Evolutionary conservation across 1,284 basidiomycete species (phyloP).

Genomic region (Tranzscheliella williamsii): DNA sequence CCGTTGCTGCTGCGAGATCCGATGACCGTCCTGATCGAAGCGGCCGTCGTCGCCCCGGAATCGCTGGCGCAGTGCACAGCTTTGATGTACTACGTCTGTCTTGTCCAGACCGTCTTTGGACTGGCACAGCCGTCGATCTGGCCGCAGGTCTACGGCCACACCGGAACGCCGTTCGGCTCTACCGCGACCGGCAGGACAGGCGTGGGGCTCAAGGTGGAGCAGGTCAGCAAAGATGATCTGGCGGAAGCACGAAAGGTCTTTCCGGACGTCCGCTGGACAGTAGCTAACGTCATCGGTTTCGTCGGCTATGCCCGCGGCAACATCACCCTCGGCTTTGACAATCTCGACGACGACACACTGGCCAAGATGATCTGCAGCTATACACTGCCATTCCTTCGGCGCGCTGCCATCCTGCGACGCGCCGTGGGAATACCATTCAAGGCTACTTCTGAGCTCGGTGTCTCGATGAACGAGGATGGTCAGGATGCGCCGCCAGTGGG

Average conservation of each 20-base stretch:
- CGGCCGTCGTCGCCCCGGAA: conserved; percentile 52
- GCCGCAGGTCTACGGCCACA: conserved; percentile 44
- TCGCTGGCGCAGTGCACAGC: conserved; percentile 53
- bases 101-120: conserved; percentile 58
- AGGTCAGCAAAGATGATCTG: conserved; percentile 33
- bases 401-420: conserved; percentile 81
- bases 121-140: conserved; percentile 57
- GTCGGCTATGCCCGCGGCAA: conserved; percentile 59
- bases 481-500: conserved; percentile 5
- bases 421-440: conserved; percentile 64
- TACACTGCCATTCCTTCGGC: conserved; percentile 90
- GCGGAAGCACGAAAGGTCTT: conserved; percentile 45
- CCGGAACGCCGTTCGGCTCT: conserved; percentile 20
- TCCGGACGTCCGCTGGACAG: conserved; percentile 57
- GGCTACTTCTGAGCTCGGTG: background rate
- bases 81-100: conserved; percentile 58
- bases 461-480: background rate
- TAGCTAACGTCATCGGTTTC: conserved; percentile 56
- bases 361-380: conserved; percentile 86
- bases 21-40: conserved; percentile 56
- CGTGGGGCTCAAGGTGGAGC: conserved; percentile 21
- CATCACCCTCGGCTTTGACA: conserved; percentile 59
- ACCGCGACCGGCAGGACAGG: conserved; percentile 18
- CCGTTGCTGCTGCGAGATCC: conserved; percentile 56
- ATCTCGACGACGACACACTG: conserved; percentile 62